Percentiles rank a stretch among this genome's conserved stretches.
phyloP scores from a whole-genome alignment of 306 rosid species.

The Hippophae tibetana region DNA sequence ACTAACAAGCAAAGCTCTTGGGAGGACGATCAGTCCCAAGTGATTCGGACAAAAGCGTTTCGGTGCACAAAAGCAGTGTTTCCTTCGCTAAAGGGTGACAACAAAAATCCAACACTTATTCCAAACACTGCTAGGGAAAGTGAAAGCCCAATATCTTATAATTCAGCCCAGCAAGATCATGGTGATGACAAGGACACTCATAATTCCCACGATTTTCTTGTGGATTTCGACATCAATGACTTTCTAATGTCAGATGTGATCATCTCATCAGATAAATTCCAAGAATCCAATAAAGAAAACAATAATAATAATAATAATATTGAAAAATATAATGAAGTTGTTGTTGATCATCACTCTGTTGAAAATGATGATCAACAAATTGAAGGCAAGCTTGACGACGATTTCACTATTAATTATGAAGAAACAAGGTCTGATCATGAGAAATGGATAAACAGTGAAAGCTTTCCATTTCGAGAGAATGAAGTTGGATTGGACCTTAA shows the following conservation, averaged over 20 bases:
- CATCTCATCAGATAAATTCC: no score
- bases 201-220: neutral
- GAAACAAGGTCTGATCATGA: no score
- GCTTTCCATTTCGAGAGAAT: no score
- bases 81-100: neutral
- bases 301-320: no score
- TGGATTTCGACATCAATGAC: neutral
- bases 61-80: neutral
- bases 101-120: neutral
- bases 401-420: no score
- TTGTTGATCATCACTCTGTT: no score
- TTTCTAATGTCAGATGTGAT: neutral
- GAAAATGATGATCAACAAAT: no score
- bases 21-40: neutral
- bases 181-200: neutral
- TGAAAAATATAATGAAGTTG: no score
- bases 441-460: no score
- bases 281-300: no score
- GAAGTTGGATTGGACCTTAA: no score
- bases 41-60: slow-evolving; percentile 1
- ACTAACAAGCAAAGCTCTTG: neutral
- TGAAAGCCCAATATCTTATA: neutral
- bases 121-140: neutral
- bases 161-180: neutral
- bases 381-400: no score